Percentiles rank a stretch among this genome's conserved stretches.
Evolutionary conservation across 2,329 filamentous ascomycete species (phyloP).

Genomic region (Talaromyces sp.): DNA sequence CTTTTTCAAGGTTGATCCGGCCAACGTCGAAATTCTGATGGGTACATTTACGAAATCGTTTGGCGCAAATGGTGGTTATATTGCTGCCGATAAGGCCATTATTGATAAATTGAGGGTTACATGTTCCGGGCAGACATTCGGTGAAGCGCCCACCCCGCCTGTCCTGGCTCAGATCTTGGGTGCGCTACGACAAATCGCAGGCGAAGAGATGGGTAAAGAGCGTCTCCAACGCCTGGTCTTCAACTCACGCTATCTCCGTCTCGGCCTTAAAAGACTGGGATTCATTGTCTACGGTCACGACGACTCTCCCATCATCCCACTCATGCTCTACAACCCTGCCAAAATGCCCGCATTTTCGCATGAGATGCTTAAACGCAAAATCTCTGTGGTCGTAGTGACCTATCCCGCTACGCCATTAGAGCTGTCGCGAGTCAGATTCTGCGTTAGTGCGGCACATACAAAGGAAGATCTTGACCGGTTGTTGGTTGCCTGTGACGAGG

Average conservation of each 20-base stretch:
- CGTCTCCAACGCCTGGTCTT: slow-evolving; percentile 89
- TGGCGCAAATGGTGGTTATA: slow-evolving; percentile 90
- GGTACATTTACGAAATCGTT: slow-evolving; percentile 96
- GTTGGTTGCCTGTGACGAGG: slow-evolving; percentile 82
- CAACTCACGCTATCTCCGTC: slow-evolving; percentile 90
- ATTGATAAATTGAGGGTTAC: slow-evolving; percentile 81
- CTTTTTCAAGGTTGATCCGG: slow-evolving; percentile 84
- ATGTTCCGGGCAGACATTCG: slow-evolving; percentile 79
- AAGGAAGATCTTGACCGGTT: slow-evolving; percentile 92
- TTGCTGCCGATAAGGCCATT: slow-evolving; percentile 81
- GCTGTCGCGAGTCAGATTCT: slow-evolving; percentile 87
- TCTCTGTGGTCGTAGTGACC: slow-evolving; percentile 90
- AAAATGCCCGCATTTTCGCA: slow-evolving; percentile 97
- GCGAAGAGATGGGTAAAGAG: slow-evolving; percentile 73
- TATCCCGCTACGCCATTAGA: slow-evolving; percentile 93
- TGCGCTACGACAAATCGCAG: slow-evolving; percentile 78
- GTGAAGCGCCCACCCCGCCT: slow-evolving; percentile 78
- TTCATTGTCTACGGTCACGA: slow-evolving; percentile 94
- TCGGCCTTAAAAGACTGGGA: slow-evolving; percentile 88
- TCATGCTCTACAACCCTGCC: slow-evolving; percentile 89
- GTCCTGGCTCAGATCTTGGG: slow-evolving; percentile 86
- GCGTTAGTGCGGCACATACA: slow-evolving; percentile 88
- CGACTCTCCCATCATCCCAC: slow-evolving; percentile 89
- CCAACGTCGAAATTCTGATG: slow-evolving; percentile 89
- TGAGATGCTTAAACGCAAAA: slow-evolving; percentile 94